These are phyloP conservation scores for Rhizopus delemar DNA, from an alignment of 371 early-diverging fungal genomes.

Conservation along the genomic window DNA sequence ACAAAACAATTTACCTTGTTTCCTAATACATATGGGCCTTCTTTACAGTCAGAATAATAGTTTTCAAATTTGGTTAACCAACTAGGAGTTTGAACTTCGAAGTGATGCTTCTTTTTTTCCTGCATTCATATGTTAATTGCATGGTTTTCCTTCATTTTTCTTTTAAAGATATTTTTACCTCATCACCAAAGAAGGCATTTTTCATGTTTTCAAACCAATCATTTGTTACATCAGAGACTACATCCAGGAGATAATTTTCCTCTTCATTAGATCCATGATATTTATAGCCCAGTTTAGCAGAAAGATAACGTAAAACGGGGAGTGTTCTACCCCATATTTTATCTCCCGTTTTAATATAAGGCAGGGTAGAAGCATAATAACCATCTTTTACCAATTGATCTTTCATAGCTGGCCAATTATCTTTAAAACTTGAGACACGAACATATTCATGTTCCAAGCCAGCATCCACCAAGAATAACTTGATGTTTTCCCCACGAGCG, in stretches of 20 bases:
- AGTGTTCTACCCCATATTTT: constrained; percentile 19
- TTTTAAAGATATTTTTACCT: constrained; percentile 4
- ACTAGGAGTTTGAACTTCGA: neutral
- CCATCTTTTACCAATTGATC: constrained; percentile 13
- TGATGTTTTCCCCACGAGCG: constrained; percentile 19
- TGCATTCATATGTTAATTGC: neutral
- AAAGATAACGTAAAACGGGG: constrained; percentile 31
- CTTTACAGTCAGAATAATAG: constrained; percentile 8
- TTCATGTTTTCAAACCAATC: constrained; percentile 15
- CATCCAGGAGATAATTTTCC: constrained; percentile 21
- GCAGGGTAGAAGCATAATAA: constrained; percentile 14
- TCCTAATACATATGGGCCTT: constrained; percentile 22
- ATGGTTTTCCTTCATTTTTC: neutral
- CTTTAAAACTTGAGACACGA: neutral
- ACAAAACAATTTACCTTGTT: neutral
- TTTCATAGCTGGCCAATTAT: constrained; percentile 10
- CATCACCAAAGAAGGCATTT: neutral
- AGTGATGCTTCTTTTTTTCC: constrained; percentile 6
- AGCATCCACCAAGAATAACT: constrained; percentile 17
- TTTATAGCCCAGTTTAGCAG: constrained; percentile 24
- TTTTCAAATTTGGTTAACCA: constrained; percentile 21
- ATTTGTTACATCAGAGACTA: constrained; percentile 12
- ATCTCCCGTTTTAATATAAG: constrained; percentile 22
- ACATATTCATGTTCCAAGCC: constrained; percentile 31
- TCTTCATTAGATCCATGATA: constrained; percentile 28